Evolutionary conservation across 768 basidiomycete genomes (phyloP), one percentile per base, ranked within the genome.

Genomic region (Pisolithus marmoratus): DNA sequence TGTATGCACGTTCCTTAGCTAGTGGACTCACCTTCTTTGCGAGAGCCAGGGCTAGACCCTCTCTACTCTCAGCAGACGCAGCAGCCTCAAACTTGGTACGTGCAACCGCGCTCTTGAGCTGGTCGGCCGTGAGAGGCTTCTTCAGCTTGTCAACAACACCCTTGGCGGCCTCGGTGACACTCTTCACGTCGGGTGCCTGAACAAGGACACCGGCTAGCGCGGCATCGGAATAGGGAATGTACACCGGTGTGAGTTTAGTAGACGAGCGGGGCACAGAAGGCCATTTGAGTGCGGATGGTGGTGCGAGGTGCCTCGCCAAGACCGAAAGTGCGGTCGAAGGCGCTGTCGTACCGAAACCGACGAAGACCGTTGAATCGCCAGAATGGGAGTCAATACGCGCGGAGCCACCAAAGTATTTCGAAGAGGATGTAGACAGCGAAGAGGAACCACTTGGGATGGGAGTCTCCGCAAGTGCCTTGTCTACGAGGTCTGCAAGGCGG

Each of bases 201-300:
- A 97, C 74, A 49, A 91, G 70, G 51, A 96, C 70, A 53, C 94
- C 94, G 54, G 95, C 83, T 47, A 99, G 77, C 7, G 87, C 76
- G 4, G 93, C 94, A 64, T 98, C 95, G 15, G 93, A 90, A 73
- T 98, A 98, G 14, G 88, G 85, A 12, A 94, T 75, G 63, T 90
- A 81, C 49, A 96, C 82, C 11, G 85, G 70, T 65, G 85, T 78
- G 50, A 87, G 87, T 23, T 78, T 78, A 1, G 86, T 74, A 40
- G 80, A 78, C 51, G 65, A 62, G n/a, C 84, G 83, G 20, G 86
- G 65, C 47, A 72, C 70, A 49, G 80, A 70, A 9, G 87, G 72
- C 94, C 94, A 98, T 71, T 97, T 97, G 64, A 97, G 75, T 34
- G 89, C 80, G 8, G 87, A 76, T 20, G 77, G 72, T 14, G 94